phyloP scores from a whole-genome alignment of 495 filamentous ascomycete species.

The Chaetomidium leptoderma region DNA sequence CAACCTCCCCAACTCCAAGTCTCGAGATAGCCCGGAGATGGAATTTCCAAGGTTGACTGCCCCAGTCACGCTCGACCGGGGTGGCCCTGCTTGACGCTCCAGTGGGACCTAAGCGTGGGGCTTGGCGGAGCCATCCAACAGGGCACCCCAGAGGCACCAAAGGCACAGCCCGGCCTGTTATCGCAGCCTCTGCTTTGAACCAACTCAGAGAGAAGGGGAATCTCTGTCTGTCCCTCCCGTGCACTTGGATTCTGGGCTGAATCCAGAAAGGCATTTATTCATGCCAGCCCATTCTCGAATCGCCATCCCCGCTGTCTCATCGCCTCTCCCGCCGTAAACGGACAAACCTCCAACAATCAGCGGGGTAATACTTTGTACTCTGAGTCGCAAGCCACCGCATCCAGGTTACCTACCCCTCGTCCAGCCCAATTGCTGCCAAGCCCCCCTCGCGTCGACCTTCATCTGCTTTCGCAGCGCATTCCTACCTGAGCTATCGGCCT shows the following conservation, averaged over 20 bases:
- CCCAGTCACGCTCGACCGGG: too few relatives aligned
- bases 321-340: neutral
- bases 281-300: neutral
- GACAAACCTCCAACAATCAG: neutral
- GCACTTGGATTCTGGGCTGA: neutral
- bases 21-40: too few relatives aligned
- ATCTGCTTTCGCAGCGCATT: constrained; percentile 23
- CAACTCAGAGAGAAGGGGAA: neutral
- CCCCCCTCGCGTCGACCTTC: constrained; percentile 11
- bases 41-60: too few relatives aligned
- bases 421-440: constrained; percentile 33
- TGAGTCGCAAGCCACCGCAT: neutral
- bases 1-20: too few relatives aligned
- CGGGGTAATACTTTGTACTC: too few relatives aligned
- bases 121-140: neutral
- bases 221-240: neutral
- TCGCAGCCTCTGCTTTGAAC: neutral
- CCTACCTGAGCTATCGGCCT: constrained; percentile 7
- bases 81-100: too few relatives aligned
- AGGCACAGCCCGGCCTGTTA: neutral
- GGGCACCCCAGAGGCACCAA: too few relatives aligned
- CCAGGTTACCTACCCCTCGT: constrained; percentile 12
- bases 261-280: neutral
- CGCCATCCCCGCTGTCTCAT: neutral
- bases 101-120: too few relatives aligned